These are phyloP conservation scores for Aspergillus sclerotiicarbonarius DNA, from an alignment of 495 filamentous ascomycete species.

Conservation along the genomic window DNA sequence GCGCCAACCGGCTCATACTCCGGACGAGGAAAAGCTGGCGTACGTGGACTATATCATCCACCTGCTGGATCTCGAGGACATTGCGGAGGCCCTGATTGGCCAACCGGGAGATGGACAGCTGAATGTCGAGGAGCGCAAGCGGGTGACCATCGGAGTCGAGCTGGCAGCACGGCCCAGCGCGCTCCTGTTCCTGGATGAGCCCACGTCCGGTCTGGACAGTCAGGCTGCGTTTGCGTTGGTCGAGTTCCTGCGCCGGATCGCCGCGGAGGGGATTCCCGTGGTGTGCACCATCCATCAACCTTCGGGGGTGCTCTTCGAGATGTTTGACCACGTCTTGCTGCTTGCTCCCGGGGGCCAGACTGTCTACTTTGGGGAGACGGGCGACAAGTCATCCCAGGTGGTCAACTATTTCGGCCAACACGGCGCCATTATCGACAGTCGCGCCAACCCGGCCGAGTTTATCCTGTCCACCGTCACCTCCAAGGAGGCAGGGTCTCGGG, in stretches of 20 bases:
- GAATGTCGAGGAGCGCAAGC: conserved; percentile 57
- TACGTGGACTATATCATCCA: conserved; percentile 58
- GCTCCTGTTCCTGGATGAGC: conserved; percentile 54
- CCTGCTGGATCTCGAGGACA: conserved; percentile 53
- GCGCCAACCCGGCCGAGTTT: conserved; percentile 77
- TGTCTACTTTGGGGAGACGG: conserved; percentile 70
- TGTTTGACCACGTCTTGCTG: conserved; percentile 67
- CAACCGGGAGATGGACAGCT: conserved; percentile 44
- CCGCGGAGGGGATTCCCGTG: conserved; percentile 75
- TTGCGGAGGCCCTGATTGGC: conserved; percentile 53
- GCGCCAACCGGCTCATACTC: conserved; percentile 47
- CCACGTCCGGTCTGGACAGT: conserved; percentile 83
- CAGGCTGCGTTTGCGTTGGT: conserved; percentile 88
- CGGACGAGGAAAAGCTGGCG: conserved; percentile 53
- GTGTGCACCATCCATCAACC: conserved; percentile 94
- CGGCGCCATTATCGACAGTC: conserved; percentile 47
- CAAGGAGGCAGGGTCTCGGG: not conserved
- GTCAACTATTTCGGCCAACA: conserved; percentile 53
- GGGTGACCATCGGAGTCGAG: conserved; percentile 65
- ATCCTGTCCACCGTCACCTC: not conserved
- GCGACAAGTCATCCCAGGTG: conserved; percentile 47
- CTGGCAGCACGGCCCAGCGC: conserved; percentile 65
- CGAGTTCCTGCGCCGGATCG: not conserved
- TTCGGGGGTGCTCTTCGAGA: conserved; percentile 79
- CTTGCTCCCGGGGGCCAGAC: conserved; percentile 62